Conservation (phyloP, 2,329 filamentous ascomycete species). For the Phaeosphaeriaceae sp. region DNA sequence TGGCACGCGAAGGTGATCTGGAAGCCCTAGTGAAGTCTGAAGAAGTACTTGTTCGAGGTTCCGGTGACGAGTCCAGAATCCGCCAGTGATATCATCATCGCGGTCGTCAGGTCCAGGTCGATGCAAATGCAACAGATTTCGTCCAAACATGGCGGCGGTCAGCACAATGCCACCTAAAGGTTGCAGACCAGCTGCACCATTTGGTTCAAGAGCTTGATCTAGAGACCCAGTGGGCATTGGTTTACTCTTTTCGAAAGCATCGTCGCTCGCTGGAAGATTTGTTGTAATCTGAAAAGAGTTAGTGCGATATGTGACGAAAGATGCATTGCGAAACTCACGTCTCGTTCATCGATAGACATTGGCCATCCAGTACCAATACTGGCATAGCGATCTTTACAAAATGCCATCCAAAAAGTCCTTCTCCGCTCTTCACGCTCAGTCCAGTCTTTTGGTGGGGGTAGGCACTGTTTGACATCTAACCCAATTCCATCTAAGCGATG, state of each 20-base stretch:
- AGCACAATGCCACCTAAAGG: constrained; percentile 81
- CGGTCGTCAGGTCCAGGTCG: constrained; percentile 80
- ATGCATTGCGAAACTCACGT: constrained; percentile 59
- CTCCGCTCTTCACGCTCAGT: constrained; percentile 90
- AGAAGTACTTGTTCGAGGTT: constrained; percentile 88
- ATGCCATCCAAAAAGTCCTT: constrained; percentile 94
- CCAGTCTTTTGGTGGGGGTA: constrained; percentile 88
- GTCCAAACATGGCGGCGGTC: constrained; percentile 88
- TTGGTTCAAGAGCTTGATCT: constrained; percentile 70
- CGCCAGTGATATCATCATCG: constrained; percentile 86
- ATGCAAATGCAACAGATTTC: constrained; percentile 89
- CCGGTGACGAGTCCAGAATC: constrained; percentile 94
- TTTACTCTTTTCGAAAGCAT: constrained; percentile 81
- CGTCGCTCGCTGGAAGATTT: constrained; percentile 81
- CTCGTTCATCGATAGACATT: constrained; percentile 88
- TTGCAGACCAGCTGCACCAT: constrained; percentile 76
- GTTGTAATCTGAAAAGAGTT: constrained; percentile 68
- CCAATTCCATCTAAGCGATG: constrained; percentile 83
- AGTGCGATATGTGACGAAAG: constrained; percentile 3
- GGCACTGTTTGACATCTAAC: constrained; percentile 89
- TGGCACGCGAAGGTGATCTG: constrained; percentile 79
- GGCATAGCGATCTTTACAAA: constrained; percentile 87
- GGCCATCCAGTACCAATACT: constrained; percentile 98
- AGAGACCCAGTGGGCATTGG: constrained; percentile 75
- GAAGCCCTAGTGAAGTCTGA: constrained; percentile 84